Evolutionary conservation across 495 filamentous ascomycete genomes (phyloP), one percentile per base, ranked within the genome.

Genomic region (Physcia stellaris): DNA sequence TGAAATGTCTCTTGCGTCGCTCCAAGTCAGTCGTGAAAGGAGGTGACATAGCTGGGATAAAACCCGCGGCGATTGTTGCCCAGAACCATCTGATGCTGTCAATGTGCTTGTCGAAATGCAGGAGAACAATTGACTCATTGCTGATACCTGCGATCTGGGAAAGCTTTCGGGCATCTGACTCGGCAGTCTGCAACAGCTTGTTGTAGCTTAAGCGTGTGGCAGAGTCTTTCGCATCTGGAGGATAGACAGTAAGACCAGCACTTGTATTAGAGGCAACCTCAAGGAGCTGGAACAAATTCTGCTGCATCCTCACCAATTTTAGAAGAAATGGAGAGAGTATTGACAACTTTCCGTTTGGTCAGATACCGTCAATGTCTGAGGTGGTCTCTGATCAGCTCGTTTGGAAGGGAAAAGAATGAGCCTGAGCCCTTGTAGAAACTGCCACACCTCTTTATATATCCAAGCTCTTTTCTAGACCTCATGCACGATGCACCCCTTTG

Each of bases 71-170:
- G 6, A 62, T 35, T 12, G 62, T 55, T 11, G 60, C 52, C 66
- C 64, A 71, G 42, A 67, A 61, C 61, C 57, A 71, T 4, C 51
- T 15, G 4, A 68, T 58, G 1, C 39, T 48, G 16, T 67, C 58
- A 40, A 42, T 35, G 23, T 66, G 58, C 23, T 54, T 50, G 11
- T 62, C 51, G 5, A 65, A 45, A 41, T 69, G 60, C 7, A 67
- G 47, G 6, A 65, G 48, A 27, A 63, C 30, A 13, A 49, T 20
- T 7, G 26, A 7, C 26, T 28, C 26, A 7, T 13, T 13, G 9
- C 9, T 28, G 26, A 28, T 28, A 7, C 26, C 26, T 7, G 7
- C 26, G 9, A 28, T 7, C 26, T 28, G 9, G 26, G 13, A 7
- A 13, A 28, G 7, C 26, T 13, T 28, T 13, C 13, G 26, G 13